A percentile compares a stretch with the other conserved stretches of the same genome.
Conservation (phyloP, 2,329 filamentous ascomycete genomes). For the Diaporthe sp. region DNA sequence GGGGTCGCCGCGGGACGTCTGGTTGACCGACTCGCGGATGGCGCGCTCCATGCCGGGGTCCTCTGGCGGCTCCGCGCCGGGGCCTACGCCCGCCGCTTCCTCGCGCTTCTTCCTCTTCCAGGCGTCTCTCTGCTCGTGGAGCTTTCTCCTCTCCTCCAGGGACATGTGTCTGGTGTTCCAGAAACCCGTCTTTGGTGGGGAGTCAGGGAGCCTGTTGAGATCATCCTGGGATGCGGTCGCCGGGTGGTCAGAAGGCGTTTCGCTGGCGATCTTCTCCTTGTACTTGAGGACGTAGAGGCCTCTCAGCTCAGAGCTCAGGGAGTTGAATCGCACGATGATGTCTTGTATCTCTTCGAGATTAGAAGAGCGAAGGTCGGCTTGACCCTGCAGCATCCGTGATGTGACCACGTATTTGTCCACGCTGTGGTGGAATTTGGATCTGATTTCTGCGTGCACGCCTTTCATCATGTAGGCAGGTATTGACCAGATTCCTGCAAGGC, state of each 20-base stretch:
- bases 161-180: slow-evolving; percentile 62
- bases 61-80: slow-evolving; percentile 47
- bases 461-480: slow-evolving; percentile 87
- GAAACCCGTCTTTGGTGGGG: slow-evolving; percentile 60
- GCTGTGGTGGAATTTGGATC: slow-evolving; percentile 77
- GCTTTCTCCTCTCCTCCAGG: slow-evolving; percentile 65
- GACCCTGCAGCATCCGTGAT: slow-evolving; percentile 81
- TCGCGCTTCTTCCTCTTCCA: slow-evolving; percentile 55
- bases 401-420: slow-evolving; percentile 85
- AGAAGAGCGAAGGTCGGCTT: slow-evolving; percentile 71
- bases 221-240: slow-evolving; percentile 29
- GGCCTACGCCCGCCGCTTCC: slow-evolving; percentile 36
- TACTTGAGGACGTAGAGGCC: slow-evolving; percentile 69
- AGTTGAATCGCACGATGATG: slow-evolving; percentile 77
- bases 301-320: slow-evolving; percentile 71
- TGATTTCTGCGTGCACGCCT: slow-evolving; percentile 83
- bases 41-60: slow-evolving; percentile 78
- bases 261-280: slow-evolving; percentile 57
- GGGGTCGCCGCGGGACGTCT: slow-evolving; percentile 78
- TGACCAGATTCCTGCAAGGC: slow-evolving; percentile 69
- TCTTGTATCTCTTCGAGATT: slow-evolving; percentile 72
- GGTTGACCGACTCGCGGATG: slow-evolving; percentile 76
- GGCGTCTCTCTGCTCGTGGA: slow-evolving; percentile 62
- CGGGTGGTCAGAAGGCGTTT: slow-evolving; percentile 46
- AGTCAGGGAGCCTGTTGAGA: slow-evolving; percentile 14